Percentiles rank a stretch among this genome's conserved stretches.
Evolutionary conservation across 2,329 filamentous ascomycete species (phyloP).

Genomic region (Ascochyta clinopodiicola): DNA sequence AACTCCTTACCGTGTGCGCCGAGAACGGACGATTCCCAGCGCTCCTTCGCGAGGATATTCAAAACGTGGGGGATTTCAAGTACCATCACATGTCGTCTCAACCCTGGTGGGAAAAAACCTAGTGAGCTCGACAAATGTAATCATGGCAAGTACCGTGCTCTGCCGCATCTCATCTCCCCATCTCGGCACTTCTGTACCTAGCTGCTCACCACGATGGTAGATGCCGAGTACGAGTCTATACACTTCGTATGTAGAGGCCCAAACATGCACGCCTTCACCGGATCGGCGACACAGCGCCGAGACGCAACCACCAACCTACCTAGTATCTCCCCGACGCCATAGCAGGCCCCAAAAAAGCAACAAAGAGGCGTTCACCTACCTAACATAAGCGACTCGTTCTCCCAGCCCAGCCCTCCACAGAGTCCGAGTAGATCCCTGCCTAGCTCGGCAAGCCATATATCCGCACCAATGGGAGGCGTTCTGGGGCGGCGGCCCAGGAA

Average conservation of each 20-base stretch:
- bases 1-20: background rate
- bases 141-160: conserved; percentile 3
- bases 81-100: background rate
- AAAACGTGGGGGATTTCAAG: background rate
- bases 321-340: background rate
- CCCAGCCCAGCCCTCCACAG: background rate
- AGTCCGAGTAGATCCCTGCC: conserved; percentile 2
- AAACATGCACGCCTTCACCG: background rate
- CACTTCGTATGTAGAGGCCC: too few species aligned
- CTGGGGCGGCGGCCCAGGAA: background rate
- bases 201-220: background rate
- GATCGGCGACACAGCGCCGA: background rate
- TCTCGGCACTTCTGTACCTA: background rate
- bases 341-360: background rate
- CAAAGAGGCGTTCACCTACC: background rate
- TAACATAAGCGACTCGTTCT: too few species aligned
- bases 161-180: background rate
- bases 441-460: background rate
- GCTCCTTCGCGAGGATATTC: too few species aligned
- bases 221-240: background rate
- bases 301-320: background rate
- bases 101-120: background rate
- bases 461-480: conserved; percentile 6
- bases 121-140: background rate
- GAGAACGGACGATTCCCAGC: background rate